A percentile compares a stretch with the other conserved stretches of the same genome.
phyloP scores from a whole-genome alignment of 768 basidiomycete species.

The Symmetrospora coprosmae region DNA sequence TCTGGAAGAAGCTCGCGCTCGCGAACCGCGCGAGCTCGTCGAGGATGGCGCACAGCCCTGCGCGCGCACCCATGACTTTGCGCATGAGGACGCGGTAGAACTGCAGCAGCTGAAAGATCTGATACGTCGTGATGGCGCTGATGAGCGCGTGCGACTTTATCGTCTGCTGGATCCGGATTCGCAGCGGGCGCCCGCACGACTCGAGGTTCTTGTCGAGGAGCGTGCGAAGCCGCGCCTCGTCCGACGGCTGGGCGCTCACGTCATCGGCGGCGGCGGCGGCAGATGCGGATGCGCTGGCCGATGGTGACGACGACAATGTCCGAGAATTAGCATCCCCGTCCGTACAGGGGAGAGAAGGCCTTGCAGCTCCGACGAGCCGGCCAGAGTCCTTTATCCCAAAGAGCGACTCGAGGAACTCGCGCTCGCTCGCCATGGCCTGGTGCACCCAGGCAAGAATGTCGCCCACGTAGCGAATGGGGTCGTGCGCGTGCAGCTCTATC shows the following conservation, averaged over 20 bases:
- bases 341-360: constrained; percentile 24
- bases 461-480: constrained; percentile 87
- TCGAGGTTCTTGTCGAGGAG: constrained; percentile 68
- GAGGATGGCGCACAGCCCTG: constrained; percentile 59
- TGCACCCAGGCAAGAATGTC: constrained; percentile 99
- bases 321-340: too few relatives aligned
- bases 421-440: constrained; percentile 84
- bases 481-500: constrained; percentile 94
- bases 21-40: constrained; percentile 75
- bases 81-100: constrained; percentile 90
- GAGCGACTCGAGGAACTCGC: constrained; percentile 76
- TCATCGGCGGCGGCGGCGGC: constrained; percentile 8
- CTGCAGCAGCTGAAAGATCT: constrained; percentile 82
- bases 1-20: constrained; percentile 72
- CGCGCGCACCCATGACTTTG: constrained; percentile 73
- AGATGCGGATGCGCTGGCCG: too few relatives aligned
- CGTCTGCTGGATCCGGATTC: constrained; percentile 86
- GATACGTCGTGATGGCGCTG: constrained; percentile 78
- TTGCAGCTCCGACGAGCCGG: constrained; percentile 66
- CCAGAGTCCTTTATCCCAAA: constrained; percentile 54
- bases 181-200: constrained; percentile 75
- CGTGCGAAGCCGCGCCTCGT: constrained; percentile 57
- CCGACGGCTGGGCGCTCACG: constrained; percentile 36
- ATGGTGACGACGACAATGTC: too few relatives aligned
- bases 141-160: constrained; percentile 65